Evolutionary conservation across 2,329 filamentous ascomycete genomes (phyloP), one percentile per base, ranked within the genome.

Genomic region (Venturia nashicola): DNA sequence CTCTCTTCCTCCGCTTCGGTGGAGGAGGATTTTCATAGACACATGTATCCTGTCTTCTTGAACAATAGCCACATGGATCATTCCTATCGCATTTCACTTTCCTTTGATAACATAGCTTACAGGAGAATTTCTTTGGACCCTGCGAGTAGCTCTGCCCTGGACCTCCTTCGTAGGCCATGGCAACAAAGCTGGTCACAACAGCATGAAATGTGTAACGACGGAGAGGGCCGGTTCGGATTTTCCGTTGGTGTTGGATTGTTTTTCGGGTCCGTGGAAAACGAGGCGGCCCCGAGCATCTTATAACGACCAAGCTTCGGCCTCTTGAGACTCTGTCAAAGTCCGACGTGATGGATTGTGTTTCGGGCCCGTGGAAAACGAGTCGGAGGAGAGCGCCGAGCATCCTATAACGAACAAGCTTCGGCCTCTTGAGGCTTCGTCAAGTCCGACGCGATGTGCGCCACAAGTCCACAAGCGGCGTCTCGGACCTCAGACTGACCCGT

Each of bases 61-160:
- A 66, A 65, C 75, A 77, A 32, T 71, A 71, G 3, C 71, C 70
- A 66, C 75, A 77, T 14, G 75, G 72, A 16, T 68, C 64, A 44
- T 65, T 61, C 62, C 70, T 73, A 67, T 77, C 70, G 67, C 76
- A 78, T 66, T 75, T 77, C 9, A 77, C 73, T 65, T 78, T 79
- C 51, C 74, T 69, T 32, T 72, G 65, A 2, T 65, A 62, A 12
- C 64, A 65, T 2, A 60, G 20, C 23, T 44, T 20, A 42, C 64
- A 65, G 23, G 60, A 55, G 48, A 46, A 63, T 39, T 65, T 65
- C 27, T 59, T 54, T 23, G 18, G 11, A 5, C 23, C 48, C 12
- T 16, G 48, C 43, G 43, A 1, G 23, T 54, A 32, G 23, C 18
- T 46, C 7, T 46, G 20, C 2, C 34, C 48, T 14, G 20, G 11